A percentile compares a stretch with the other conserved stretches of the same genome.
These are phyloP conservation scores for Oenanthe sinensis DNA, from an alignment of 129 eudicot genomes.

Conservation along the genomic window DNA sequence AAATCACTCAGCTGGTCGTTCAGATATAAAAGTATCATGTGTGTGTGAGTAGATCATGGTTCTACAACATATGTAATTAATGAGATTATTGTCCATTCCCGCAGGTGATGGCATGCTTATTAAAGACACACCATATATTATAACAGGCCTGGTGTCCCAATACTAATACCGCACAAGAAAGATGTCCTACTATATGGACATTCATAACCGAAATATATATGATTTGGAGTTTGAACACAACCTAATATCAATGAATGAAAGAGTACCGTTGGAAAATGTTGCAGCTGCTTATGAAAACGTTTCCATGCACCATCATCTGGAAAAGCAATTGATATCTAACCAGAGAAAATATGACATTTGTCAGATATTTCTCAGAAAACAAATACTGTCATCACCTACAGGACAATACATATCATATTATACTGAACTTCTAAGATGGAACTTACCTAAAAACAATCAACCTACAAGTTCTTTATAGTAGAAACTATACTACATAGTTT, in stretches of 20 bases:
- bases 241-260: neutral
- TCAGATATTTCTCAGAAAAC: neutral
- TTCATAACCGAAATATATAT: neutral
- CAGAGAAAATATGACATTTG: slow-evolving; percentile 10
- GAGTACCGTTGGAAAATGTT: slow-evolving; percentile 89
- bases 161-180: neutral
- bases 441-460: neutral
- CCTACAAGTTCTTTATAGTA: neutral
- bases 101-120: neutral
- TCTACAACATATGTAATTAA: neutral
- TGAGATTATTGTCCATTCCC: neutral
- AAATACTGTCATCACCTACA: neutral
- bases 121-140: neutral
- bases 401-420: neutral
- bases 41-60: neutral
- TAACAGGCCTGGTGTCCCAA: neutral
- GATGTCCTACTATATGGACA: neutral
- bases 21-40: slow-evolving; percentile 8
- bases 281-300: slow-evolving; percentile 95
- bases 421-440: neutral
- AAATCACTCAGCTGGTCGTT: slow-evolving; percentile 14
- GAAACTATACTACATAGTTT: neutral
- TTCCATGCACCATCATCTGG: slow-evolving; percentile 99
- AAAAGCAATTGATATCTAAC: slow-evolving; percentile 87
- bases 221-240: neutral